These are phyloP conservation scores for Trichophyton verrucosum DNA, from an alignment of 2,329 filamentous ascomycete species.

Conservation along the genomic window DNA sequence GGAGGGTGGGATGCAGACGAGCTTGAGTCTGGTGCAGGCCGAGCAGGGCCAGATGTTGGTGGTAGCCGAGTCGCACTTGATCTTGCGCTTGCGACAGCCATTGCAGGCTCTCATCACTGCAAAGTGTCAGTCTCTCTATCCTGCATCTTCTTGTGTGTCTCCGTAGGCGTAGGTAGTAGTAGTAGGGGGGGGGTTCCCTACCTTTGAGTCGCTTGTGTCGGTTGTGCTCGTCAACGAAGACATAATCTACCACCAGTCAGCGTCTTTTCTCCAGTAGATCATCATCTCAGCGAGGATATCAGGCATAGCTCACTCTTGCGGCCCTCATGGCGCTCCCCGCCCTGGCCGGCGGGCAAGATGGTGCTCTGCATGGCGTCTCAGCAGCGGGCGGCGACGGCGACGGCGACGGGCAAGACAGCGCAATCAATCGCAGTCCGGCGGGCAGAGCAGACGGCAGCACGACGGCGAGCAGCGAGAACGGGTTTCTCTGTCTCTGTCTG, in stretches of 20 bases:
- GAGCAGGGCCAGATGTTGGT: slow-evolving; percentile 97
- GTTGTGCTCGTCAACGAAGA: slow-evolving; percentile 98
- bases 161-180: background rate
- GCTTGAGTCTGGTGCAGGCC: slow-evolving; percentile 79
- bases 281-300: background rate
- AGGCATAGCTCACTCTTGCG: slow-evolving; percentile 56
- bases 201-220: slow-evolving; percentile 93
- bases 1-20: slow-evolving; percentile 83
- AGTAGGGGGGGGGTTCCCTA: slow-evolving; percentile 30
- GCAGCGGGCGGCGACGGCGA: too few species aligned
- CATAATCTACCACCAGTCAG: slow-evolving; percentile 58
- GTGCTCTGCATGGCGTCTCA: background rate
- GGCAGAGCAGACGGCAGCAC: too few species aligned
- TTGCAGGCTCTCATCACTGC: slow-evolving; percentile 94
- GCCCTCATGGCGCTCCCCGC: slow-evolving; percentile 54
- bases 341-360: background rate
- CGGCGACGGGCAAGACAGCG: too few species aligned
- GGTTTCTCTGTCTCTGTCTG: too few species aligned
- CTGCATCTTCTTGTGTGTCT: background rate
- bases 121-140: slow-evolving; percentile 10
- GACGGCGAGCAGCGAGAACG: too few species aligned
- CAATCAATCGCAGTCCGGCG: too few species aligned
- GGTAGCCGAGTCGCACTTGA: slow-evolving; percentile 93
- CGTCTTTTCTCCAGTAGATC: background rate
- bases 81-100: slow-evolving; percentile 87